These are phyloP conservation scores for Gossypium australe DNA, from an alignment of 345 rosid species.

Conservation along the genomic window DNA sequence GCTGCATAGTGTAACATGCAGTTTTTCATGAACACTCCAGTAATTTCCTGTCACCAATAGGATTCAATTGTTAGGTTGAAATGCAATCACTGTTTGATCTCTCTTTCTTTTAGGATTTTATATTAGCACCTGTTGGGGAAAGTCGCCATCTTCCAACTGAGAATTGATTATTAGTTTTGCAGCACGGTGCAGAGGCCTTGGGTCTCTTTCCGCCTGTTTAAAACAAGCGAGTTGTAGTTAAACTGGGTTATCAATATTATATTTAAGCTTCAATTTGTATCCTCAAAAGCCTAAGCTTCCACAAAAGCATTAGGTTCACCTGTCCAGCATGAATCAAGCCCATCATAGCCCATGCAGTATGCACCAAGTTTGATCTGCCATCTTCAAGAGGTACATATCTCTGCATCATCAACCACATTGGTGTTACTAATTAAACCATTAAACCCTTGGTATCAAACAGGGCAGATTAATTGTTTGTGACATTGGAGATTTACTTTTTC, in stretches of 20 bases:
- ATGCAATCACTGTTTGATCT: not conserved
- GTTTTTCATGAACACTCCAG: conserved; percentile 71
- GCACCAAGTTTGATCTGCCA: conserved; percentile 47
- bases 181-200: not conserved
- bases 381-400: conserved; percentile 41
- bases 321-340: conserved; percentile 54
- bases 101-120: not conserved
- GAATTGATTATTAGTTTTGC: not conserved
- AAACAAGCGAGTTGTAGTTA: too few species aligned
- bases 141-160: not conserved
- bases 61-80: not conserved
- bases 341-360: conserved; percentile 56
- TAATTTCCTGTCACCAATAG: conserved; percentile 40
- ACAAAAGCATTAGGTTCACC: conserved; percentile 9
- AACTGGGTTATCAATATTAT: too few species aligned
- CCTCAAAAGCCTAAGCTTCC: too few species aligned
- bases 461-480: not conserved
- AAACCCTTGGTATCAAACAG: not conserved
- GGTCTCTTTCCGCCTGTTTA: not conserved
- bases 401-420: conserved; percentile 19
- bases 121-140: not conserved
- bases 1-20: conserved; percentile 57
- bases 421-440: not conserved
- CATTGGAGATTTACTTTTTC: conserved; percentile 23
- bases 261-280: too few species aligned